Conservation (phyloP, 768 basidiomycete species). For the Rhodotorula paludigena region DNA sequence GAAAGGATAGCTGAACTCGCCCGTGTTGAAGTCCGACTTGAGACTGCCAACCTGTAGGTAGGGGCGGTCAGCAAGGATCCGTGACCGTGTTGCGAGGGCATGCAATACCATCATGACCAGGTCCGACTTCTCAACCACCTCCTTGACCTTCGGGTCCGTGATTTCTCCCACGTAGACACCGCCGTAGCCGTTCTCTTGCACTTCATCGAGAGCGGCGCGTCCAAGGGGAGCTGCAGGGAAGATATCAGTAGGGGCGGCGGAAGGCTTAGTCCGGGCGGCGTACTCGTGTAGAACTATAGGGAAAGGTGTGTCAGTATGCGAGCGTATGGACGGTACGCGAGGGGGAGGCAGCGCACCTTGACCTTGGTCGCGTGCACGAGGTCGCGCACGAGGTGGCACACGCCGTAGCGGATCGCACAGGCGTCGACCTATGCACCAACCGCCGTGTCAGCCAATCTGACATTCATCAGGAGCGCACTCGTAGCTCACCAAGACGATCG, state of each 20-base stretch:
- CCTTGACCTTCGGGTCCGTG: conserved; percentile 62
- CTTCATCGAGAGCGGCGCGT: conserved; percentile 65
- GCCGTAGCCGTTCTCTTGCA: conserved; percentile 62
- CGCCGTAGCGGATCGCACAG: conserved; percentile 68
- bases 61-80: background rate
- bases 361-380: conserved; percentile 63
- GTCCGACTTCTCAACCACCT: conserved; percentile 67
- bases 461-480: too few relatives aligned
- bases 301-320: conserved; percentile 50
- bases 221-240: conserved; percentile 50
- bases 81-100: conserved; percentile 47
- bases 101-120: conserved; percentile 62
- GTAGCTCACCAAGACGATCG: conserved; percentile 60
- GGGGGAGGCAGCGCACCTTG: conserved; percentile 59
- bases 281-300: conserved; percentile 37
- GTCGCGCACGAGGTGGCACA: conserved; percentile 59
- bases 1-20: conserved; percentile 60
- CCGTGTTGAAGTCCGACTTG: conserved; percentile 76
- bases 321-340: conserved; percentile 50
- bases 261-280: background rate
- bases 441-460: too few relatives aligned
- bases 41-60: conserved; percentile 11
- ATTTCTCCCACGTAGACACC: conserved; percentile 72
- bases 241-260: background rate
- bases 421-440: conserved; percentile 54